phyloP scores from a whole-genome alignment of 148 eudicot genomes.

The Rhododendron vialii region DNA sequence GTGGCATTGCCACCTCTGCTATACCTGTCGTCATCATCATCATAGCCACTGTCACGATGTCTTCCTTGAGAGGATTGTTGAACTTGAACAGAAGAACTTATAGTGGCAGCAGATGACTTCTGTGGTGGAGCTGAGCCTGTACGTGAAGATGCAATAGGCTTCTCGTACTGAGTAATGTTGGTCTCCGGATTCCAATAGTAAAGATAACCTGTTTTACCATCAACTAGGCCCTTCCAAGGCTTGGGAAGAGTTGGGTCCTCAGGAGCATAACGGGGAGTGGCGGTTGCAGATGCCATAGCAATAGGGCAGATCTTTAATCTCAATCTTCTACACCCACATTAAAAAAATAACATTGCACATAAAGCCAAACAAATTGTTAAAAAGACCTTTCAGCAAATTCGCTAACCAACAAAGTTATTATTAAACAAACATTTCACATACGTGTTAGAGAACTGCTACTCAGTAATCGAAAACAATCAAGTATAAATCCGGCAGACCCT shows the following conservation, averaged over 20 bases:
- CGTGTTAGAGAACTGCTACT: not conserved
- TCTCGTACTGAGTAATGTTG: slow-evolving; percentile 90
- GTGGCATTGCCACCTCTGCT: slow-evolving; percentile 29
- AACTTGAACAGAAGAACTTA: slow-evolving; percentile 60
- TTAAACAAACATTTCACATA: not conserved
- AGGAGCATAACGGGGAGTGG: slow-evolving; percentile 28
- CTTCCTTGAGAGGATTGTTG: slow-evolving; percentile 49
- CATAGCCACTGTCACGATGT: slow-evolving; percentile 26
- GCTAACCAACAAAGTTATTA: not conserved
- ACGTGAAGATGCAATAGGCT: slow-evolving; percentile 44
- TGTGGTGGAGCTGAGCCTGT: slow-evolving; percentile 22
- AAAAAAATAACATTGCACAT: not conserved
- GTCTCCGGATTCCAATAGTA: slow-evolving; percentile 98
- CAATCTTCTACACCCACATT: not conserved
- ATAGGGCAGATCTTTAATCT: not conserved
- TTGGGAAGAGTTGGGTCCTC: slow-evolving; percentile 92
- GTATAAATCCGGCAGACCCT: not conserved
- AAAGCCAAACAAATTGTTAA: not conserved
- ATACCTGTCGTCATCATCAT: slow-evolving; percentile 45
- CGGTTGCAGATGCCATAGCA: not conserved
- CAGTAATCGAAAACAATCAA: not conserved
- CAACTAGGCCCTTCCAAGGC: slow-evolving; percentile 97
- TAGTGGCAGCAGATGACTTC: slow-evolving; percentile 29
- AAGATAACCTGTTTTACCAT: slow-evolving; percentile 79
- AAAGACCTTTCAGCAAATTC: not conserved